Evolutionary conservation across 495 filamentous ascomycete species (phyloP).

Genomic region (Oidiodendron maius): DNA sequence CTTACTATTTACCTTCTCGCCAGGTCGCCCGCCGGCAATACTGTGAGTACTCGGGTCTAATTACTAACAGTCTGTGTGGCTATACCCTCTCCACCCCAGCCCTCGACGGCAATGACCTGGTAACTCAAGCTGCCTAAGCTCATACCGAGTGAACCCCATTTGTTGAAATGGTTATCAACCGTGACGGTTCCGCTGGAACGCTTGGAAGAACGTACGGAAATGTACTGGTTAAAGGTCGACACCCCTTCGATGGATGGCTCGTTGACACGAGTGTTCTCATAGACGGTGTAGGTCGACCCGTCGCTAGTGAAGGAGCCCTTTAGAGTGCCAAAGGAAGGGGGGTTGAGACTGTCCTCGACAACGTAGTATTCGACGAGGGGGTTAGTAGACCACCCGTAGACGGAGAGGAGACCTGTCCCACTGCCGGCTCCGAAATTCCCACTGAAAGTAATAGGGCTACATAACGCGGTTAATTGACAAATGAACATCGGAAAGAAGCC

Average conservation of each 20-base stretch:
- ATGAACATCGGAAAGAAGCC: too few relatives aligned
- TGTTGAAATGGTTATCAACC: neutral
- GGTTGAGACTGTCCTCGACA: neutral
- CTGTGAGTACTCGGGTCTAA: too few relatives aligned
- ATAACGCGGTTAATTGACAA: too few relatives aligned
- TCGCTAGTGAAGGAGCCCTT: neutral
- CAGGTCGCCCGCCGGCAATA: too few relatives aligned
- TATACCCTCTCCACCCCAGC: neutral
- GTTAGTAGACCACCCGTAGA: neutral
- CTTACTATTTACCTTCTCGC: too few relatives aligned
- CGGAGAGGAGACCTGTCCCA: neutral
- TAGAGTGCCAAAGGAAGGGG: neutral
- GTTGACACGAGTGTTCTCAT: neutral
- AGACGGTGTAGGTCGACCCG: neutral
- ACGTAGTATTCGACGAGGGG: too few relatives aligned
- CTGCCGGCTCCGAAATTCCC: too few relatives aligned
- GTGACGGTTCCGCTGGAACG: neutral
- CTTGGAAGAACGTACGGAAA: neutral
- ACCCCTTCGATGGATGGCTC: neutral
- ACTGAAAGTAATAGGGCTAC: too few relatives aligned
- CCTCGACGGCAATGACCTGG: neutral
- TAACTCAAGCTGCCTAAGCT: neutral
- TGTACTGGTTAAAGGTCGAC: too few relatives aligned
- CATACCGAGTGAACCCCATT: neutral
- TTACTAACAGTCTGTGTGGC: slow-evolving; percentile 1